Conservation (phyloP, 2,329 filamentous ascomycete species). For the Verticillium longisporum region DNA sequence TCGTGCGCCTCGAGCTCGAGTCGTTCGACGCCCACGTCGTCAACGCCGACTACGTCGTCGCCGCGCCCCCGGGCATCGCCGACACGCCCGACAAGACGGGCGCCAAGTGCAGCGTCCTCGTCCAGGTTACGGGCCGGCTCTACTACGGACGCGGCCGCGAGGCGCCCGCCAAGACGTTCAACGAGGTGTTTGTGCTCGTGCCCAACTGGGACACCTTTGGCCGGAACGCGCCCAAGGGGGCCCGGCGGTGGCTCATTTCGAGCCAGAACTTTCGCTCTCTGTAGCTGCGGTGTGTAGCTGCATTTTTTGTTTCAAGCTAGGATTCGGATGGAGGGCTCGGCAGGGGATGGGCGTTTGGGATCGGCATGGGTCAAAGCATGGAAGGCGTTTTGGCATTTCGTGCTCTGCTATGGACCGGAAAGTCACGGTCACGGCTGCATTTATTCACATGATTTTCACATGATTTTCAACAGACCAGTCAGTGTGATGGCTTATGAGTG, state of each 20-base stretch:
- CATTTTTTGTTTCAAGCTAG: no score
- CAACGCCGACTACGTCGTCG: slow-evolving; percentile 58
- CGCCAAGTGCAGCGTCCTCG: slow-evolving; percentile 59
- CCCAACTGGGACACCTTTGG: slow-evolving; percentile 61
- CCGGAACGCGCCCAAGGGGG: slow-evolving; percentile 43
- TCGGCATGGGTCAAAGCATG: no score
- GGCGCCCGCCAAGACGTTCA: slow-evolving; percentile 62
- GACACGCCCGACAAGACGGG: slow-evolving; percentile 36
- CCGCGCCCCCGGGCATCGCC: slow-evolving; percentile 39
- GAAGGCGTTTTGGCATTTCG: no score
- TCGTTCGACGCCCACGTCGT: slow-evolving; percentile 72
- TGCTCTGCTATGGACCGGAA: no score
- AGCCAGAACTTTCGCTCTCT: slow-evolving; percentile 65
- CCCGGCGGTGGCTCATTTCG: slow-evolving; percentile 58
- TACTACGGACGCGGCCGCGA: slow-evolving; percentile 59
- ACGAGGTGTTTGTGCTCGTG: slow-evolving; percentile 74
- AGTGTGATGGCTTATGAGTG: no score
- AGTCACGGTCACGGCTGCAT: no score
- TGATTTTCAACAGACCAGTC: no score
- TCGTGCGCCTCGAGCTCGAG: slow-evolving; percentile 64
- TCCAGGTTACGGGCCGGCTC: slow-evolving; percentile 69
- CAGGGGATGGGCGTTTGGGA: neutral
- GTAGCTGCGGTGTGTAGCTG: slow-evolving; percentile 19
- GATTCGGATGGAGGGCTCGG: no score
- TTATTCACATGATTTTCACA: no score